These are phyloP conservation scores for Zymoseptoria pseudotritici DNA, from an alignment of 2,329 filamentous ascomycete genomes.

Conservation along the genomic window DNA sequence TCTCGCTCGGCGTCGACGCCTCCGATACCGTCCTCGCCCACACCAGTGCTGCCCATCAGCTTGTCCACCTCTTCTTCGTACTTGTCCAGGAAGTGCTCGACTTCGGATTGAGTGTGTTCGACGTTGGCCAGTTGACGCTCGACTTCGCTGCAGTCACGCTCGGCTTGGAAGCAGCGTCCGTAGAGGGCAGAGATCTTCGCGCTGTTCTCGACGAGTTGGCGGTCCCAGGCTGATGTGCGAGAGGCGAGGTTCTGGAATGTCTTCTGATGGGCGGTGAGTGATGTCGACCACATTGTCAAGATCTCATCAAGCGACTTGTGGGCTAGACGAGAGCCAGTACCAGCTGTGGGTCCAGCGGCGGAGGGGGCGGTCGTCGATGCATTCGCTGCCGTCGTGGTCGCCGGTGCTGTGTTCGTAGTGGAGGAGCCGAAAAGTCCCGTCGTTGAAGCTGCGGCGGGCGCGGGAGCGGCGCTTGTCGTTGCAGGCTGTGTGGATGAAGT, in stretches of 20 bases:
- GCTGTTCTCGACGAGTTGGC: constrained; percentile 83
- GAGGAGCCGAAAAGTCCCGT: neutral
- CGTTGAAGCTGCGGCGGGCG: neutral
- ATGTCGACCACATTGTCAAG: constrained; percentile 91
- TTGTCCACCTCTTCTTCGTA: constrained; percentile 90
- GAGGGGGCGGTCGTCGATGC: constrained; percentile 5
- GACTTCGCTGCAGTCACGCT: constrained; percentile 86
- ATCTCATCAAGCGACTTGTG: constrained; percentile 99
- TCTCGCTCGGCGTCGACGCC: constrained; percentile 94
- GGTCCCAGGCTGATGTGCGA: constrained; percentile 84
- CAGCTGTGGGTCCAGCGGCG: constrained; percentile 71
- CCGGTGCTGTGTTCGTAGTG: constrained; percentile 2
- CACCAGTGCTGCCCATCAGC: constrained; percentile 70
- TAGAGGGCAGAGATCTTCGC: constrained; percentile 94
- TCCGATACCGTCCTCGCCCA: constrained; percentile 46
- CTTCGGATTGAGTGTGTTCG: constrained; percentile 86
- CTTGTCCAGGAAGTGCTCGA: constrained; percentile 77
- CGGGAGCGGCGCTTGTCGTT: neutral
- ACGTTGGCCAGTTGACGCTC: constrained; percentile 85
- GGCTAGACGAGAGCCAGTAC: constrained; percentile 77
- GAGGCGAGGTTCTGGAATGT: constrained; percentile 88
- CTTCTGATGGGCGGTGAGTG: constrained; percentile 92
- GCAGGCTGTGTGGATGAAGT: neutral
- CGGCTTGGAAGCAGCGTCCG: constrained; percentile 83
- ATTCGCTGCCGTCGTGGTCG: constrained; percentile 1